These are phyloP conservation scores for Apostasia shenzhenica DNA, from an alignment of 106 monocot genomes.

Conservation along the genomic window DNA sequence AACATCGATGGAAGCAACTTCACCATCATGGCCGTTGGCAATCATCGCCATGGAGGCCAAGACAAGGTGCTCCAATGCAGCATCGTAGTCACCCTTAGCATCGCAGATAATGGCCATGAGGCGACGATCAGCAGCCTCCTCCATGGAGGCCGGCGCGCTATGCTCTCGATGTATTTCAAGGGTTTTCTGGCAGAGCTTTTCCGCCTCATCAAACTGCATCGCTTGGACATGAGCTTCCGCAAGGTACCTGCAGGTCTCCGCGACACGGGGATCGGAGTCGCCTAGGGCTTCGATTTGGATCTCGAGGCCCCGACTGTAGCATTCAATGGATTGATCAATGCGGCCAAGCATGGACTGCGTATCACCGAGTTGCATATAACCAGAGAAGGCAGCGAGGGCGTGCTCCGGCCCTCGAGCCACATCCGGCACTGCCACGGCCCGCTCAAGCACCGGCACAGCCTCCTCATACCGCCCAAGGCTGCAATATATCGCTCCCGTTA, in stretches of 20 bases:
- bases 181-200: constrained; percentile 46
- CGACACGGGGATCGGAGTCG: constrained; percentile 48
- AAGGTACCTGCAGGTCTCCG: constrained; percentile 60
- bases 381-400: constrained; percentile 47
- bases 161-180: constrained; percentile 61
- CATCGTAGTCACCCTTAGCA: constrained; percentile 51
- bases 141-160: constrained; percentile 49
- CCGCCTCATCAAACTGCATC: constrained; percentile 56
- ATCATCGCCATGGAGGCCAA: constrained; percentile 57
- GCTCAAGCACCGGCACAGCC: constrained; percentile 43
- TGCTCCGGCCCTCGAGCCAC: constrained; percentile 27
- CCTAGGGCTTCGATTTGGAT: constrained; percentile 56
- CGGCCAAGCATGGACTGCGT: constrained; percentile 52
- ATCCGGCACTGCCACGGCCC: constrained; percentile 26
- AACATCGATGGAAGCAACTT: constrained; percentile 46
- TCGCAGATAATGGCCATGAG: constrained; percentile 56
- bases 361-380: constrained; percentile 62
- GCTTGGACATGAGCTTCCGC: constrained; percentile 67
- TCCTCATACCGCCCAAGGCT: constrained; percentile 38
- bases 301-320: constrained; percentile 48
- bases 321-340: constrained; percentile 41
- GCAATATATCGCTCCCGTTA: constrained; percentile 52
- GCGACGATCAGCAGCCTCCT: constrained; percentile 58
- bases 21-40: constrained; percentile 40
- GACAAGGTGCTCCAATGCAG: constrained; percentile 57